A percentile compares a stretch with the other conserved stretches of the same genome.
Evolutionary conservation across 495 filamentous ascomycete genomes (phyloP).

Genomic region (Xylaria nigripes): DNA sequence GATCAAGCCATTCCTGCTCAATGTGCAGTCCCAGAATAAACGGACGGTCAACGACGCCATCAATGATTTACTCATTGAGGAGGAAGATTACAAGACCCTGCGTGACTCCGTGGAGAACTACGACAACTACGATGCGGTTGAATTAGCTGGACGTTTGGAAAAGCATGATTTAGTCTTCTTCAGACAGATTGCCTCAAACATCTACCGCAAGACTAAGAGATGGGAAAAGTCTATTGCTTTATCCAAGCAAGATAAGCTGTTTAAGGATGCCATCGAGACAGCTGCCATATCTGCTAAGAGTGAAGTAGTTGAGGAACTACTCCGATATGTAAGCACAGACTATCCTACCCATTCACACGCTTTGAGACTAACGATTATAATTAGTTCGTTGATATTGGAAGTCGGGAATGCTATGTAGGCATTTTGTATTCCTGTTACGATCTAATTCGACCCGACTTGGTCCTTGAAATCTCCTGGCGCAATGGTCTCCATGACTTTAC

Average conservation of each 20-base stretch:
- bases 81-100: constrained; percentile 98
- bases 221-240: constrained; percentile 99
- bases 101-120: constrained; percentile 97
- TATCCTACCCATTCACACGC: constrained; percentile 7
- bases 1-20: constrained; percentile 98
- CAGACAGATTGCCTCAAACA: constrained; percentile 94
- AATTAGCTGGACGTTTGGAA: constrained; percentile 90
- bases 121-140: constrained; percentile 96
- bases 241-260: constrained; percentile 98
- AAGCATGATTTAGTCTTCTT: constrained; percentile 98
- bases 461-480: constrained; percentile 97
- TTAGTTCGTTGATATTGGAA: constrained; percentile 98
- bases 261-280: constrained; percentile 99
- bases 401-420: constrained; percentile 96
- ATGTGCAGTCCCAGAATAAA: constrained; percentile 97
- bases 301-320: constrained; percentile 89
- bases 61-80: constrained; percentile 96
- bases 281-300: constrained; percentile 86
- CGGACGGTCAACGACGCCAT: constrained; percentile 95
- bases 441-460: constrained; percentile 80
- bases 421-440: constrained; percentile 99
- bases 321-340: constrained; percentile 77
- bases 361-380: constrained; percentile 25
- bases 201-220: constrained; percentile 99
- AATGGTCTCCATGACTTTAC: constrained; percentile 92